Percentiles rank a stretch among this genome's conserved stretches.
These are phyloP conservation scores for Lathyrus aphaca DNA, from an alignment of 306 rosid genomes.

Conservation along the genomic window DNA sequence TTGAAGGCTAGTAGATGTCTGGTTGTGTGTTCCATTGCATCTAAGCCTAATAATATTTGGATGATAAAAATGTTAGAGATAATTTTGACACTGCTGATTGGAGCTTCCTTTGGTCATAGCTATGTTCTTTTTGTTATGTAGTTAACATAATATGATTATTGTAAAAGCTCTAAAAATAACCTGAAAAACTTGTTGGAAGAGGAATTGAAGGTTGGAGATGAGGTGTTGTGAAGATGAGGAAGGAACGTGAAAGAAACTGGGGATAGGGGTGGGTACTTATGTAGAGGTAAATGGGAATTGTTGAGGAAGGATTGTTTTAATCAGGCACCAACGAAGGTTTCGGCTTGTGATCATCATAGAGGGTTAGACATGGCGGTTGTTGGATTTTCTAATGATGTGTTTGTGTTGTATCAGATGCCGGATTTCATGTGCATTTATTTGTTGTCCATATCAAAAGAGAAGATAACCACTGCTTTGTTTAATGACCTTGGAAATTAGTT, in stretches of 20 bases:
- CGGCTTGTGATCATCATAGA: constrained; percentile 82
- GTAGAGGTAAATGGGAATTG: constrained; percentile 72
- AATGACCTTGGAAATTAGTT: constrained; percentile 91
- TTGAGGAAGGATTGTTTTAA: constrained; percentile 71
- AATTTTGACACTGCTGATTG: too few species aligned
- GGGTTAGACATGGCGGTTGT: constrained; percentile 78
- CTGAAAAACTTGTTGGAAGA: constrained; percentile 37
- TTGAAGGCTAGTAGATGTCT: too few species aligned
- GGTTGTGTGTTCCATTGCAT: too few species aligned
- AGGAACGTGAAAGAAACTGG: constrained; percentile 41
- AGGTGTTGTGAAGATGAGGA: constrained; percentile 62
- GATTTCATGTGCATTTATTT: constrained; percentile 85
- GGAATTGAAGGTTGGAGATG: constrained; percentile 41
- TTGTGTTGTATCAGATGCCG: constrained; percentile 89
- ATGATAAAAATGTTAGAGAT: too few species aligned
- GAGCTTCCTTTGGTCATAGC: too few species aligned
- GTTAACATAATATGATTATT: too few species aligned
- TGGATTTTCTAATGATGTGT: constrained; percentile 84
- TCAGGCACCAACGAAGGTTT: constrained; percentile 62
- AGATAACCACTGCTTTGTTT: constrained; percentile 77
- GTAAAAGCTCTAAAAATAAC: too few species aligned
- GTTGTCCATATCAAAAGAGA: constrained; percentile 81
- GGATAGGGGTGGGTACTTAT: constrained; percentile 56
- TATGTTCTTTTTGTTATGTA: too few species aligned
- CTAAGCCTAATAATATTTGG: too few species aligned